These are phyloP conservation scores for Nevesoporus exiguus DNA, from an alignment of 768 basidiomycete genomes.

Conservation along the genomic window DNA sequence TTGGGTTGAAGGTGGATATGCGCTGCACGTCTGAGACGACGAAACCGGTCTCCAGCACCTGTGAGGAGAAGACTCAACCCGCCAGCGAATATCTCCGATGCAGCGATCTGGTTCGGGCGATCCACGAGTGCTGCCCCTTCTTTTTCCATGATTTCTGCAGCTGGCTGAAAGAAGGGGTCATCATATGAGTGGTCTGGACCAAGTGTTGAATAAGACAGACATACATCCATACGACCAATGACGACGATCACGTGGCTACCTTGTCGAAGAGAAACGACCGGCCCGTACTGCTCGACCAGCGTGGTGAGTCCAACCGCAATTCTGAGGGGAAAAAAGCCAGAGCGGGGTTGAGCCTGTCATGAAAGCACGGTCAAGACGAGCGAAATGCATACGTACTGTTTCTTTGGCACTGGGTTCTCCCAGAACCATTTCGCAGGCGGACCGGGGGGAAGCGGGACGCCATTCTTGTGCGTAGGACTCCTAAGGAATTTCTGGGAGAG, in stretches of 20 bases:
- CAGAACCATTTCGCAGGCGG: constrained; percentile 2
- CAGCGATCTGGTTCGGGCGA: constrained; percentile 48
- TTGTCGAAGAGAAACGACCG: constrained; percentile 49
- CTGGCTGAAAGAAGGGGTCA: constrained; percentile 48
- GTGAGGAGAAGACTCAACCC: constrained; percentile 52
- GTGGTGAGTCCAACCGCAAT: constrained; percentile 35
- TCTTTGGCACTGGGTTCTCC: constrained; percentile 1
- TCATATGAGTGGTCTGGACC: constrained; percentile 9
- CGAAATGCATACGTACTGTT: not conserved
- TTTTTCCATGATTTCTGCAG: constrained; percentile 60
- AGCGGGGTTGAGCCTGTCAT: not conserved
- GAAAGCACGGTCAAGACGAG: too few species aligned
- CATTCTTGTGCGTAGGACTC: not conserved
- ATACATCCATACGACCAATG: constrained; percentile 19
- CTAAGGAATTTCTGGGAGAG: not conserved
- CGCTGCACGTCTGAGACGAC: constrained; percentile 51
- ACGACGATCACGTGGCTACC: constrained; percentile 30
- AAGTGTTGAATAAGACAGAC: not conserved
- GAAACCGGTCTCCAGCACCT: constrained; percentile 49
- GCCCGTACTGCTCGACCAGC: constrained; percentile 54
- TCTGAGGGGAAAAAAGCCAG: not conserved
- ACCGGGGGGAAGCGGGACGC: not conserved
- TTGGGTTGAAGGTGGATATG: constrained; percentile 53
- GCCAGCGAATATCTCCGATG: constrained; percentile 50
- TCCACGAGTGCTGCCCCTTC: constrained; percentile 50